phyloP scores from a whole-genome alignment of 345 rosid genomes.

The Linum trigynum region DNA sequence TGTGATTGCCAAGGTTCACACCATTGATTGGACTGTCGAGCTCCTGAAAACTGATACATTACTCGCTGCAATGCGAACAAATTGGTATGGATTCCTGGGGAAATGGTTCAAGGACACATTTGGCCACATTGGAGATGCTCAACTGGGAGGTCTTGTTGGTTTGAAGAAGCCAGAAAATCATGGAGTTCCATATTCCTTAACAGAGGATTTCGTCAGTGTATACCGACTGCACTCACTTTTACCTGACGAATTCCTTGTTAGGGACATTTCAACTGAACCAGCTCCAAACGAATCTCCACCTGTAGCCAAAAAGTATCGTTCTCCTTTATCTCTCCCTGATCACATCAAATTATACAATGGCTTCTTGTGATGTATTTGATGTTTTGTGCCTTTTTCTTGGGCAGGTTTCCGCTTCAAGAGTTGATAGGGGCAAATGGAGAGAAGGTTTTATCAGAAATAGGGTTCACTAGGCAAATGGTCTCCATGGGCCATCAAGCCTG shows the following conservation, averaged over 20 bases:
- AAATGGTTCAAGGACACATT: slow-evolving; percentile 50
- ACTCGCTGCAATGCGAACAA: slow-evolving; percentile 46
- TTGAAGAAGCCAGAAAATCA: slow-evolving; percentile 35
- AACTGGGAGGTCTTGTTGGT: slow-evolving; percentile 45
- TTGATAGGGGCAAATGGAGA: slow-evolving; percentile 41
- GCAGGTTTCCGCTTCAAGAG: slow-evolving; percentile 27
- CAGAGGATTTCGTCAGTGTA: slow-evolving; percentile 55
- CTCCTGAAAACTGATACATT: slow-evolving; percentile 52
- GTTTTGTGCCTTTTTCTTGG: neutral
- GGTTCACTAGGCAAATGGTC: slow-evolving; percentile 34
- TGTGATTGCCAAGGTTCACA: slow-evolving; percentile 58
- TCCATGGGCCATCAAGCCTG: slow-evolving; percentile 69
- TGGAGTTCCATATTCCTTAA: slow-evolving; percentile 53
- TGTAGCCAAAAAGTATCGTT: slow-evolving; percentile 9
- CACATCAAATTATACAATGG: neutral
- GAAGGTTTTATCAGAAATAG: slow-evolving; percentile 24
- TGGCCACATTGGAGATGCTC: slow-evolving; percentile 38
- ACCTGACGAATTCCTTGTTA: slow-evolving; percentile 35
- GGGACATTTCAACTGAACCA: slow-evolving; percentile 22
- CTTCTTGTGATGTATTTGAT: neutral
- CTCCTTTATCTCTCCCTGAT: neutral
- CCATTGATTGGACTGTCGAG: slow-evolving; percentile 62
- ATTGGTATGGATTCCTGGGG: slow-evolving; percentile 53
- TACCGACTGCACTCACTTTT: slow-evolving; percentile 51
- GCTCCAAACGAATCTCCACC: slow-evolving; percentile 40